Conservation (phyloP, 108 stramenopile species). For the Mediolabrus comicus region DNA sequence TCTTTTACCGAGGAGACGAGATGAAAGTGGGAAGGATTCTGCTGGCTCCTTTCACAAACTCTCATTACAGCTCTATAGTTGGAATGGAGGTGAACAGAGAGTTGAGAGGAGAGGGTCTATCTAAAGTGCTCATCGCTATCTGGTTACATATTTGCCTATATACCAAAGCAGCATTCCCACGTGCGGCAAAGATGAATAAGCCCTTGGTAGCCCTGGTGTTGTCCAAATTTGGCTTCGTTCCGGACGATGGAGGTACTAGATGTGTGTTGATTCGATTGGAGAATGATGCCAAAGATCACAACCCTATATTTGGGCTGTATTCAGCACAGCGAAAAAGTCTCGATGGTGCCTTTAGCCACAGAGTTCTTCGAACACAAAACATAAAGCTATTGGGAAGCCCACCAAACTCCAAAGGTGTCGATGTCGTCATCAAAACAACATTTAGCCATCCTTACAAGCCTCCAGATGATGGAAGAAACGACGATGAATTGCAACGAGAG, state of each 20-base stretch:
- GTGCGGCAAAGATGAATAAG: constrained; percentile 48
- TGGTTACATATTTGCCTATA: constrained; percentile 41
- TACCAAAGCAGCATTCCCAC: constrained; percentile 28
- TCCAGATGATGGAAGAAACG: neutral
- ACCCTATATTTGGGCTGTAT: constrained; percentile 24
- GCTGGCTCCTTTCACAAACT: constrained; percentile 10
- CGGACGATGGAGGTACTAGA: constrained; percentile 29
- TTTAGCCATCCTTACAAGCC: constrained; percentile 44
- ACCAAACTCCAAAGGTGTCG: neutral
- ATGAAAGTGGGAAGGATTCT: constrained; percentile 41
- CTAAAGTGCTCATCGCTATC: constrained; percentile 38
- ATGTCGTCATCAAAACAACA: constrained; percentile 31
- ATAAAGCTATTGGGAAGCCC: constrained; percentile 26
- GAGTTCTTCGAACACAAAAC: constrained; percentile 33
- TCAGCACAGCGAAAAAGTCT: constrained; percentile 30
- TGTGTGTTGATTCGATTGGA: constrained; percentile 34
- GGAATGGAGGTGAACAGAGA: constrained; percentile 42
- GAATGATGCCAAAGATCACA: constrained; percentile 2
- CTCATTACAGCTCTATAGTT: constrained; percentile 33
- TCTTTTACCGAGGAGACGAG: constrained; percentile 23
- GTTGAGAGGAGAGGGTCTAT: constrained; percentile 39
- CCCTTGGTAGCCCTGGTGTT: constrained; percentile 41
- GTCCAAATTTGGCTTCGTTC: constrained; percentile 39
- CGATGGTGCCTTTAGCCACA: constrained; percentile 30
- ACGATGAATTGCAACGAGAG: neutral